Conservation (phyloP, 805 yeast species). For the Nakazawaea pomicola region DNA sequence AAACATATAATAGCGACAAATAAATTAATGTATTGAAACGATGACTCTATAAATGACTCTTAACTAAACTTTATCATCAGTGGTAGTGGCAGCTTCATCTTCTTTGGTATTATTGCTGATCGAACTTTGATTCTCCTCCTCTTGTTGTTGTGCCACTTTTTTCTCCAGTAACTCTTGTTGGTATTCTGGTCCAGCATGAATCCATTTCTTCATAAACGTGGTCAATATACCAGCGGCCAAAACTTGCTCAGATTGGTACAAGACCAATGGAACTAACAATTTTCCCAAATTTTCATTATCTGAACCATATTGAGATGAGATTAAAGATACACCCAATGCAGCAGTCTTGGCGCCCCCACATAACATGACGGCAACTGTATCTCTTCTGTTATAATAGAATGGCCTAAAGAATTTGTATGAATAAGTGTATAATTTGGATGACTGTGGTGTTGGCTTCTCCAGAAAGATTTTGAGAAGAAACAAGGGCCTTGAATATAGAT, state of each 20-base stretch:
- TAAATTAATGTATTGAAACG: too few relatives aligned
- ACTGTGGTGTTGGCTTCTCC: constrained; percentile 40
- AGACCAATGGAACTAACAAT: constrained; percentile 73
- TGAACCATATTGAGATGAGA: constrained; percentile 69
- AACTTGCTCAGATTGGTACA: constrained; percentile 86
- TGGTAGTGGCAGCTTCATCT: too few relatives aligned
- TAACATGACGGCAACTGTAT: constrained; percentile 74
- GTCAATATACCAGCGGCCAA: constrained; percentile 73
- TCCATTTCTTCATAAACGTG: constrained; percentile 66
- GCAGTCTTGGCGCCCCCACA: constrained; percentile 95
- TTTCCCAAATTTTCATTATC: constrained; percentile 58
- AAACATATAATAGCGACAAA: too few relatives aligned
- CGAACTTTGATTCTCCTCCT: background rate
- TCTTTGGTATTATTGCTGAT: constrained; percentile 1
- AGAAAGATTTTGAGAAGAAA: constrained; percentile 40
- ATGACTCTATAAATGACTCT: too few relatives aligned
- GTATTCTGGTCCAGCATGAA: constrained; percentile 26
- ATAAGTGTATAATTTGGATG: constrained; percentile 39
- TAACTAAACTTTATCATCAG: background rate
- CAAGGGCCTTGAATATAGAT: constrained; percentile 53
- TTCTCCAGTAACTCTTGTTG: constrained; percentile 15
- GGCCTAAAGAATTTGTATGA: constrained; percentile 47
- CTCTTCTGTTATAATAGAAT: constrained; percentile 64
- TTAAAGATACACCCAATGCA: constrained; percentile 80
- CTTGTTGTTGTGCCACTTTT: constrained; percentile 2